phyloP scores from a whole-genome alignment of 305 asterid species.

The Solanum hybrid region DNA sequence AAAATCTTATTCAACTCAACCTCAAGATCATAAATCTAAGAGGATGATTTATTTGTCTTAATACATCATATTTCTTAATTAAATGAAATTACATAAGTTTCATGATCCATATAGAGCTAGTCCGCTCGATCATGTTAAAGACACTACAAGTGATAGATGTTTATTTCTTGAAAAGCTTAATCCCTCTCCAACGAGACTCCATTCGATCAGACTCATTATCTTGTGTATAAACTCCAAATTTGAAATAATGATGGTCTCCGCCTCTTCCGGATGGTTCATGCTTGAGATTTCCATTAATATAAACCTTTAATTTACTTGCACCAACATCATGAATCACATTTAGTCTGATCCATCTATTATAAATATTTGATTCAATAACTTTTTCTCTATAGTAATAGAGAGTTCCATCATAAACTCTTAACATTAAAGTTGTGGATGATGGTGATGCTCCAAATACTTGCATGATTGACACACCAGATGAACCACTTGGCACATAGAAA shows the following conservation, averaged over 20 bases:
- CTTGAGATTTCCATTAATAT: constrained; percentile 17
- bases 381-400: constrained; percentile 16
- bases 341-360: constrained; percentile 22
- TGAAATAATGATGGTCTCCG: constrained; percentile 24
- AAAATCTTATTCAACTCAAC: background rate
- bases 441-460: constrained; percentile 32
- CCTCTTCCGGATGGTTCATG: constrained; percentile 18
- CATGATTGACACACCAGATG: constrained; percentile 37
- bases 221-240: constrained; percentile 37
- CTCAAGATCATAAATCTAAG: background rate
- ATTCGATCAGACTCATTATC: constrained; percentile 24
- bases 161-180: constrained; percentile 23
- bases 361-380: constrained; percentile 14
- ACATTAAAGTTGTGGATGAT: constrained; percentile 32
- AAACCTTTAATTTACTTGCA: constrained; percentile 10
- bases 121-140: background rate
- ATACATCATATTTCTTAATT: background rate
- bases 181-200: constrained; percentile 39
- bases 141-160: background rate
- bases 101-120: background rate
- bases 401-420: constrained; percentile 25
- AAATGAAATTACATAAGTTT: background rate
- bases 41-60: background rate
- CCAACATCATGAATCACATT: constrained; percentile 38
- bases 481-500: constrained; percentile 21